Percentiles rank a stretch among this genome's conserved stretches.
phyloP scores from a whole-genome alignment of 176 grass and related monocot species.

The Rhynchospora breviuscula region DNA sequence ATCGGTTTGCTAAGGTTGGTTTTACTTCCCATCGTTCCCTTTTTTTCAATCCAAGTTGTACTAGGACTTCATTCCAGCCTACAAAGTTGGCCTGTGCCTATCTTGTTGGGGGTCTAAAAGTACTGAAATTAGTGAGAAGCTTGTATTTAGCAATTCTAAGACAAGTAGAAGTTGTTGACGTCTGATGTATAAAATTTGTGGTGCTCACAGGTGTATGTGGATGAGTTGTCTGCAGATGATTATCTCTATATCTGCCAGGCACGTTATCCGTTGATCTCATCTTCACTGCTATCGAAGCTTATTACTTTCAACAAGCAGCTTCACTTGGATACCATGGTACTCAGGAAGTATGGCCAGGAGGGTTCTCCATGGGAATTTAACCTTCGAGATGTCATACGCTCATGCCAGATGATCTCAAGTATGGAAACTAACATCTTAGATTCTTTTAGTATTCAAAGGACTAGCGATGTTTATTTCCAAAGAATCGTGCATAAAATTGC shows the following conservation, averaged over 20 bases:
- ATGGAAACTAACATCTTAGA: constrained; percentile 8
- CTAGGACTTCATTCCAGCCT: not conserved
- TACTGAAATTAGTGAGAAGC: not conserved
- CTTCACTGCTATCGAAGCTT: constrained; percentile 52
- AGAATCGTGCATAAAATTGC: not conserved
- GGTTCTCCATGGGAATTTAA: constrained; percentile 99
- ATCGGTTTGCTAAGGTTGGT: constrained; percentile 84
- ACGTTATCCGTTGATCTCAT: constrained; percentile 41
- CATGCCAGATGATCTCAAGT: constrained; percentile 73
- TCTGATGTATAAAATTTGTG: not conserved
- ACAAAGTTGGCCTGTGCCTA: not conserved
- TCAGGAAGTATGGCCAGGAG: constrained; percentile 75
- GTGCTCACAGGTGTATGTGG: constrained; percentile 55
- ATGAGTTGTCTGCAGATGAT: constrained; percentile 78
- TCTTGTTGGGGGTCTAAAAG: not conserved
- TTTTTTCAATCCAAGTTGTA: not conserved
- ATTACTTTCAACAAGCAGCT: constrained; percentile 74
- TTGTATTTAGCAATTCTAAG: not conserved
- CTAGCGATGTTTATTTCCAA: not conserved
- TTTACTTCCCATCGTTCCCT: not conserved
- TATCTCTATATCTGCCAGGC: constrained; percentile 69
- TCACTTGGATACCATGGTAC: constrained; percentile 75
- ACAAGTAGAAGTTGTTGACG: not conserved
- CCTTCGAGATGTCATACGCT: constrained; percentile 88
- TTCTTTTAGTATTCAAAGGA: not conserved